Conservation (phyloP, 176 grass and related monocot genomes). For the Pontederia crassipes region DNA sequence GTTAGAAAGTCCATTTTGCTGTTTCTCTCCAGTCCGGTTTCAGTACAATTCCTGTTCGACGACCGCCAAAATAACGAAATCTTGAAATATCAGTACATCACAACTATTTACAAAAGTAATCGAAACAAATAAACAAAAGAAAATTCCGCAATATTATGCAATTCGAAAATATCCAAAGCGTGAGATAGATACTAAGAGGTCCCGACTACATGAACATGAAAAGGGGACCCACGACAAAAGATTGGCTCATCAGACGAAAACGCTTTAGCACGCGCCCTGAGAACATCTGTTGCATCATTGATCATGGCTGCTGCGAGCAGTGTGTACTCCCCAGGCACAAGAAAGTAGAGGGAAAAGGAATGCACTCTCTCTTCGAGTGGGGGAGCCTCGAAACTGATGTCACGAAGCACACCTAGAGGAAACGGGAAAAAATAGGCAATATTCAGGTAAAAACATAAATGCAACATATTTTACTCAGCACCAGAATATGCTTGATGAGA, state of each 20-base stretch:
- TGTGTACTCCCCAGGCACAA: slow-evolving; percentile 83
- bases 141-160: too few relatives aligned
- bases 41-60: too few relatives aligned
- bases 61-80: too few relatives aligned
- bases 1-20: too few relatives aligned
- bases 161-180: too few relatives aligned
- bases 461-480: background rate
- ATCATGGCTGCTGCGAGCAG: slow-evolving; percentile 70
- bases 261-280: slow-evolving; percentile 73
- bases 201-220: slow-evolving; percentile 63
- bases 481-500: too few relatives aligned
- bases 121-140: too few relatives aligned
- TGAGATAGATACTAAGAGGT: slow-evolving; percentile 26
- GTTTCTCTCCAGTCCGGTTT: too few relatives aligned
- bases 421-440: slow-evolving; percentile 14
- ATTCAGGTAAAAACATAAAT: background rate
- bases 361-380: slow-evolving; percentile 69
- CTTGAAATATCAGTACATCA: too few relatives aligned
- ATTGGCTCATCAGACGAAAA: slow-evolving; percentile 67
- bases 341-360: slow-evolving; percentile 89
- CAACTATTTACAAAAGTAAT: too few relatives aligned
- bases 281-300: slow-evolving; percentile 67
- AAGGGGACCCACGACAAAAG: slow-evolving; percentile 77
- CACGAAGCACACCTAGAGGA: slow-evolving; percentile 52
- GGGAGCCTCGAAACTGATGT: slow-evolving; percentile 74